Conservation (phyloP, 176 grass and related monocot species). For the Coix lacrymajobi region DNA sequence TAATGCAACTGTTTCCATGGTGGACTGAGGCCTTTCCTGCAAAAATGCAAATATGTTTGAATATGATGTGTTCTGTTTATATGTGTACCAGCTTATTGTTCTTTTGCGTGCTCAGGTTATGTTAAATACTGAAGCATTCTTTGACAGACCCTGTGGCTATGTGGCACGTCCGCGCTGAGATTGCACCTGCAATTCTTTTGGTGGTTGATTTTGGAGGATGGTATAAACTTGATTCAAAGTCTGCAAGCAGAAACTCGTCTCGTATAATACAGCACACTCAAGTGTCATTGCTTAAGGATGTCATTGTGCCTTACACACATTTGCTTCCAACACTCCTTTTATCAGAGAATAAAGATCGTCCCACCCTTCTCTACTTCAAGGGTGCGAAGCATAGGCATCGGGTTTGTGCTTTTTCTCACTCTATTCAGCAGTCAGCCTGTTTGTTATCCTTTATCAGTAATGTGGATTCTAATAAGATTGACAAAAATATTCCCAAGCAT, state of each 20-base stretch:
- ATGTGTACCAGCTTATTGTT: constrained; percentile 49
- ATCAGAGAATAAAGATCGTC: constrained; percentile 44
- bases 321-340: constrained; percentile 64
- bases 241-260: constrained; percentile 39
- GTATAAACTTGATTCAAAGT: constrained; percentile 78
- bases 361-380: constrained; percentile 87
- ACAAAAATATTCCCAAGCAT: not conserved
- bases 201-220: constrained; percentile 97
- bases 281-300: constrained; percentile 91
- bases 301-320: constrained; percentile 96
- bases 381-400: constrained; percentile 90
- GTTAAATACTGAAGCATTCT: constrained; percentile 84
- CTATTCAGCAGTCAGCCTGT: not conserved
- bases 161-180: constrained; percentile 85
- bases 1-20: not conserved
- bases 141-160: constrained; percentile 93
- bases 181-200: constrained; percentile 79
- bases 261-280: constrained; percentile 71
- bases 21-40: not conserved
- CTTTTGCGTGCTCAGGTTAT: constrained; percentile 64
- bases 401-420: constrained; percentile 44
- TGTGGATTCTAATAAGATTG: not conserved
- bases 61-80: not conserved
- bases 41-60: not conserved
- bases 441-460: not conserved